A percentile compares a stretch with the other conserved stretches of the same genome.
These are phyloP conservation scores for Candida sphagnicola DNA, from an alignment of 805 yeast species.

Conservation along the genomic window DNA sequence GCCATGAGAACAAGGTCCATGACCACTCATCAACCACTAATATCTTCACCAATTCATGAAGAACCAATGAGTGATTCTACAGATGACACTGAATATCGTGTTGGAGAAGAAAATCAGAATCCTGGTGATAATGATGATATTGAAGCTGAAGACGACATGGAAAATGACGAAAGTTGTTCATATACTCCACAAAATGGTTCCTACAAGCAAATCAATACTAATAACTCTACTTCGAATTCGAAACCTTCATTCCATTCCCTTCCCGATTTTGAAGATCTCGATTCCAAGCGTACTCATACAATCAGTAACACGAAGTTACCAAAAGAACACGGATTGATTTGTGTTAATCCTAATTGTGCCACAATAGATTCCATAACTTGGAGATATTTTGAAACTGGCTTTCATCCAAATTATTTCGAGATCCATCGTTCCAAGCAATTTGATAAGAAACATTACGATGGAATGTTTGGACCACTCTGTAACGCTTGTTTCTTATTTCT, in stretches of 20 bases:
- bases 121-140: constrained; percentile 19
- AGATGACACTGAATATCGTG: constrained; percentile 37
- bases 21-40: constrained; percentile 29
- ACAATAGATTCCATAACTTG: constrained; percentile 37
- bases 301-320: constrained; percentile 36
- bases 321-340: constrained; percentile 34
- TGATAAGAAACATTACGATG: constrained; percentile 38
- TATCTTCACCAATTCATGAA: constrained; percentile 41
- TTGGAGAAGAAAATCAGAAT: constrained; percentile 6
- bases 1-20: constrained; percentile 43
- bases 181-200: constrained; percentile 17
- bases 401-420: constrained; percentile 33
- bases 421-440: constrained; percentile 35
- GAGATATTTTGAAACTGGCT: constrained; percentile 41
- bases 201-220: constrained; percentile 18
- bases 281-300: constrained; percentile 40
- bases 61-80: constrained; percentile 31
- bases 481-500: constrained; percentile 43
- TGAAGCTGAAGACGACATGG: too few relatives aligned
- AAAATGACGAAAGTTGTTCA: constrained; percentile 21
- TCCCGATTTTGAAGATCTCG: constrained; percentile 42
- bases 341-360: constrained; percentile 39
- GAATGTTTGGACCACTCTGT: constrained; percentile 46
- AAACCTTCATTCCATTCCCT: constrained; percentile 29
- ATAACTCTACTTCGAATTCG: constrained; percentile 12